These are phyloP conservation scores for Boletus speciosus DNA, from an alignment of 768 basidiomycete genomes.

Conservation along the genomic window DNA sequence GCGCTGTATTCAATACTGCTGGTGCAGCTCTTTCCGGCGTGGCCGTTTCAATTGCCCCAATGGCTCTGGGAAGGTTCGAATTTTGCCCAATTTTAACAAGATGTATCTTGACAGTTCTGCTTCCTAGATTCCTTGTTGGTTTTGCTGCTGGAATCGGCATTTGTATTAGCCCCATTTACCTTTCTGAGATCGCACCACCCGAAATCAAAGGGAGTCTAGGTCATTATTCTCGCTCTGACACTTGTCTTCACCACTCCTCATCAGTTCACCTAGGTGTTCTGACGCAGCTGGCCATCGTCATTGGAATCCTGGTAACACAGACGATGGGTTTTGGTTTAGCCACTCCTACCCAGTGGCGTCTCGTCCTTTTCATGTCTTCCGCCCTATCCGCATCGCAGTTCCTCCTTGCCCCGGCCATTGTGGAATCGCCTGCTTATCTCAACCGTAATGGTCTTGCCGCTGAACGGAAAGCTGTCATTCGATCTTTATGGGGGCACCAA, in stretches of 20 bases:
- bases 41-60: slow-evolving; percentile 49
- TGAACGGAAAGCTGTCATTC: slow-evolving; percentile 43
- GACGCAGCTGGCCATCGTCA: slow-evolving; percentile 78
- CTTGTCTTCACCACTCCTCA: background rate
- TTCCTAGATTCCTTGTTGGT: slow-evolving; percentile 59
- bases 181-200: slow-evolving; percentile 81
- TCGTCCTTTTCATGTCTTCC: slow-evolving; percentile 63
- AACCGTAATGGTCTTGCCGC: slow-evolving; percentile 45
- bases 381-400: slow-evolving; percentile 55
- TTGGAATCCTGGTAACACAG: slow-evolving; percentile 88
- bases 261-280: slow-evolving; percentile 54
- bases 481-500: slow-evolving; percentile 52
- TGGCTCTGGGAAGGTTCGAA: slow-evolving; percentile 67
- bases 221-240: slow-evolving; percentile 35
- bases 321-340: slow-evolving; percentile 67
- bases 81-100: background rate
- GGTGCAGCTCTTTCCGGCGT: slow-evolving; percentile 68
- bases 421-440: slow-evolving; percentile 75
- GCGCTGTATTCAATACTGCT: slow-evolving; percentile 49
- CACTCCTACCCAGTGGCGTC: slow-evolving; percentile 64
- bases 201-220: slow-evolving; percentile 74
- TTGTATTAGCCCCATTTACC: slow-evolving; percentile 78
- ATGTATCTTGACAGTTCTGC: background rate
- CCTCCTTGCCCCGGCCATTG: slow-evolving; percentile 47
- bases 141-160: slow-evolving; percentile 68